Base-by-base conservation (phyloP, 2,329 filamentous ascomycete species). In the Xylariaceae sp. region DNA sequence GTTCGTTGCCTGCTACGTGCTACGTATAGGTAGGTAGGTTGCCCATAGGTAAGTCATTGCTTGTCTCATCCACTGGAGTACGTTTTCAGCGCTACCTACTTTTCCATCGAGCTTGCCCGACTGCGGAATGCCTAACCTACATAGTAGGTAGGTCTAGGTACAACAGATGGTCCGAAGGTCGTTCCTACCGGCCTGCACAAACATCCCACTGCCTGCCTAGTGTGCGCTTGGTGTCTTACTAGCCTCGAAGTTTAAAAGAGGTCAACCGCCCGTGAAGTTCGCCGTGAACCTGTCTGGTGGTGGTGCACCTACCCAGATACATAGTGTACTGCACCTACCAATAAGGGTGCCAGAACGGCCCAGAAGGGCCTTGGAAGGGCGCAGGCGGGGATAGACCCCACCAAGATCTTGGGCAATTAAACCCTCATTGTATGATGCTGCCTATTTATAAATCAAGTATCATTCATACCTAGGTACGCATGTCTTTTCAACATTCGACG, bases 211-310 rank as follows among this genome's bases (percentile, higher is more conserved):
- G 42, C 26, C 29, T 19, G 7, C 43, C 12, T 30, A 46, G 47
- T 35, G 48, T 46, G 47, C 47, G 50, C 46, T 51, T 54, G 47
- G 43, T 32, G 11, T 31, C 47, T 53, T 45, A 44, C 43, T 54
- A 49, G 52, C 35, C 42, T 37, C 46, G 35, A 56, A 58, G 53
- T 58, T 34, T 53, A 53, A 58, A 55, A 41, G 50, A 19, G 19
- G 42, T 43, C 41, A 26, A 35, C 41, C 42, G 50, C 51, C 42
- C 37, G 45, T 37, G 44, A 41, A 32, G 19, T 19, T 19, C 19
- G 19, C 19, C 19, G 9, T 19, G 32, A 48, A 11, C 45, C 39
- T 48, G 12, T 42, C 31, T 37, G 26, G 37, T 48, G 32, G 8
- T 11, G 35, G 8, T 37, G 35, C 35, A 37, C 12, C 8, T 45